These are phyloP conservation scores for Dendrobium nobile DNA, from an alignment of 106 monocot genomes.

Conservation along the genomic window DNA sequence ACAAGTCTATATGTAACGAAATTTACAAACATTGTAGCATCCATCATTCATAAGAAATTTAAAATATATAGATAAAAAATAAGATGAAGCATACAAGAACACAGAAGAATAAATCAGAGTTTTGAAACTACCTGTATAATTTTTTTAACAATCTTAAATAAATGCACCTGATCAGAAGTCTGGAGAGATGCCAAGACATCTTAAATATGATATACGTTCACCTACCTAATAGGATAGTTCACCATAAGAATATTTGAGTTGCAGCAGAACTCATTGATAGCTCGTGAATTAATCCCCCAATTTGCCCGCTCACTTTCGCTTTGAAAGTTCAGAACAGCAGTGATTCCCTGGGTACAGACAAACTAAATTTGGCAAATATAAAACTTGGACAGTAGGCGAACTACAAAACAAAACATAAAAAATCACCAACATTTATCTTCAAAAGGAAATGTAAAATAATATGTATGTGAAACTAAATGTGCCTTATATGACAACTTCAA, in stretches of 20 bases:
- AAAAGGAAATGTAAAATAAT: neutral
- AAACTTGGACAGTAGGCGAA: neutral
- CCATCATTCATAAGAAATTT: neutral
- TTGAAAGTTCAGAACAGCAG: slow-evolving; percentile 87
- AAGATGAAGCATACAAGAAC: neutral
- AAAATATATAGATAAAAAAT: neutral
- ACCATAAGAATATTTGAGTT: slow-evolving; percentile 70
- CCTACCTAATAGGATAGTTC: slow-evolving; percentile 77
- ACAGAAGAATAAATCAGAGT: neutral
- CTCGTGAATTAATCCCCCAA: slow-evolving; percentile 85
- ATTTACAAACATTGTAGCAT: neutral
- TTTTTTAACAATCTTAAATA: neutral
- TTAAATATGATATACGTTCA: slow-evolving; percentile 1
- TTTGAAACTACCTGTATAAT: neutral
- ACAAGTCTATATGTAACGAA: neutral
- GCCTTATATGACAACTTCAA: neutral
- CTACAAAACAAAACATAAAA: neutral
- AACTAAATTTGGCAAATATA: neutral
- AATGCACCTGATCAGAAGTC: neutral
- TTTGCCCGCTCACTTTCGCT: slow-evolving; percentile 74
- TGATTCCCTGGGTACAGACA: slow-evolving; percentile 65
- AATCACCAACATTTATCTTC: neutral
- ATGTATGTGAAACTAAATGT: neutral
- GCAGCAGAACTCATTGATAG: slow-evolving; percentile 63
- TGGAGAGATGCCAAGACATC: neutral